Evolutionary conservation across 164 flowering plant species (phyloP).

Genomic region (Piper longum): DNA sequence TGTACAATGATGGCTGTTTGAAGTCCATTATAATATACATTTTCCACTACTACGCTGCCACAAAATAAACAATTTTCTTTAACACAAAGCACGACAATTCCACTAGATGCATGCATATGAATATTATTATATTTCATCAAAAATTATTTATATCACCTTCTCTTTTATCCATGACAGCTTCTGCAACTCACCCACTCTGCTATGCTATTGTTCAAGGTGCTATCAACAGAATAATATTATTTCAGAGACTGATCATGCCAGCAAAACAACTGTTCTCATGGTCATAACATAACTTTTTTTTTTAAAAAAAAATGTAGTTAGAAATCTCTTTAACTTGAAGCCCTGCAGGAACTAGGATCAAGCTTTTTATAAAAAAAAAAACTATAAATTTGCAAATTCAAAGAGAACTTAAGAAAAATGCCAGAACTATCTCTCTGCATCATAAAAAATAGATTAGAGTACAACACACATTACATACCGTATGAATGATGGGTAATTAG

Average conservation of each 20-base stretch:
- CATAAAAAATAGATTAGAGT: not conserved
- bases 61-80: too few relatives aligned
- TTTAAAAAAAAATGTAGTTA: too few relatives aligned
- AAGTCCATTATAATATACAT: too few relatives aligned
- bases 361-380: not conserved
- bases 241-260: not conserved
- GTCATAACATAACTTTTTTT: not conserved
- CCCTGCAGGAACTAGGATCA: not conserved
- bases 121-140: not conserved
- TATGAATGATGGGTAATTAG: conserved; percentile 91
- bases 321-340: not conserved
- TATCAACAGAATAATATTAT: too few relatives aligned
- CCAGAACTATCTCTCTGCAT: not conserved
- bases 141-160: not conserved
- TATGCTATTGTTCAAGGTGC: too few relatives aligned
- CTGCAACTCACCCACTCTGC: too few relatives aligned
- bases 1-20: too few relatives aligned
- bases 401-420: not conserved
- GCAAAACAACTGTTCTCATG: not conserved
- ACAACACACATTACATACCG: conserved; percentile 36
- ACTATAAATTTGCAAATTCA: not conserved
- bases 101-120: too few relatives aligned
- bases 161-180: too few relatives aligned
- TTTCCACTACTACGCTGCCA: too few relatives aligned
- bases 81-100: too few relatives aligned